phyloP scores from a whole-genome alignment of 805 yeast species.

The Candida anglica region DNA sequence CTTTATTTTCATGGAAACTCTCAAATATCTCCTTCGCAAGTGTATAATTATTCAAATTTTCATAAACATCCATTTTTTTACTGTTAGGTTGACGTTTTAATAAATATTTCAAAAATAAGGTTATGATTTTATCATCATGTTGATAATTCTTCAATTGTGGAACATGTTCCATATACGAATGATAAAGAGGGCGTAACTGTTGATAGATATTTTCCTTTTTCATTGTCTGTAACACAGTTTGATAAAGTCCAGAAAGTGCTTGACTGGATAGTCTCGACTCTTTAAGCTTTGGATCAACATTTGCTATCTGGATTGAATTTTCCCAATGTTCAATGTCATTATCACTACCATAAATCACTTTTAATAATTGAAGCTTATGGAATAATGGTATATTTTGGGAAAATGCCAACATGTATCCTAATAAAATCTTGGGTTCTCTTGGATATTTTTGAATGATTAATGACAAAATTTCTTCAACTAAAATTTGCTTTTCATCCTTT shows the following conservation, averaged over 20 bases:
- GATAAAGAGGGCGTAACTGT: too few species aligned
- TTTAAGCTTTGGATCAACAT: slow-evolving; percentile 24
- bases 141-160: background rate
- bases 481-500: slow-evolving; percentile 11
- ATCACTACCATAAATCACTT: slow-evolving; percentile 11
- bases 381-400: slow-evolving; percentile 20
- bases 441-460: slow-evolving; percentile 27
- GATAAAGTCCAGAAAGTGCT: slow-evolving; percentile 21
- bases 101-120: slow-evolving; percentile 20
- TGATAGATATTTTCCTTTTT: too few species aligned
- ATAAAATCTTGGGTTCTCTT: slow-evolving; percentile 27
- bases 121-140: slow-evolving; percentile 13
- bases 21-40: slow-evolving; percentile 22
- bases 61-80: slow-evolving; percentile 12
- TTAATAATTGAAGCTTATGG: slow-evolving; percentile 23
- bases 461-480: slow-evolving; percentile 28
- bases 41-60: slow-evolving; percentile 11
- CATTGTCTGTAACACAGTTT: slow-evolving; percentile 11
- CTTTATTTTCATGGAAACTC: slow-evolving; percentile 15
- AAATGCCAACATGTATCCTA: slow-evolving; percentile 32
- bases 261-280: slow-evolving; percentile 15
- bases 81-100: slow-evolving; percentile 17
- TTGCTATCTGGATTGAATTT: slow-evolving; percentile 21
- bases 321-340: background rate
- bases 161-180: background rate